These are phyloP conservation scores for Phytophthora meadii DNA, from an alignment of 352 stramenopile species.

Conservation along the genomic window DNA sequence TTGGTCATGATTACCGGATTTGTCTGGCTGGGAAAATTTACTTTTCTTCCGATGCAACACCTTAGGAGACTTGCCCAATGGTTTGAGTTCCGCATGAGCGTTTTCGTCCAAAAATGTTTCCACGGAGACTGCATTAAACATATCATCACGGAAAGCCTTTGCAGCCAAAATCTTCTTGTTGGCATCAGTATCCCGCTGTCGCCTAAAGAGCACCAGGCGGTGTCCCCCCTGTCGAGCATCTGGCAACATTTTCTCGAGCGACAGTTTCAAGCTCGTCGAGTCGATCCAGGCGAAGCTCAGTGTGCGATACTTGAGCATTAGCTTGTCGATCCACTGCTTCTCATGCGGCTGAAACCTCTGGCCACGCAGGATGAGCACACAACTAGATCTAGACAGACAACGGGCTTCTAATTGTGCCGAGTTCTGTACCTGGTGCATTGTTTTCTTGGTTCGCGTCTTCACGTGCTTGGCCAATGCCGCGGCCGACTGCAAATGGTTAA, in stretches of 20 bases:
- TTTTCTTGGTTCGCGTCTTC: constrained; percentile 61
- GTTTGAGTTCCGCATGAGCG: constrained; percentile 42
- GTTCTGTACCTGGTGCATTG: constrained; percentile 64
- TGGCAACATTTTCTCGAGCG: constrained; percentile 69
- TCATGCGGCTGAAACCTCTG: constrained; percentile 67
- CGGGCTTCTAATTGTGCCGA: constrained; percentile 69
- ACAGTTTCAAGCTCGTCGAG: constrained; percentile 66
- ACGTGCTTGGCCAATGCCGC: constrained; percentile 71
- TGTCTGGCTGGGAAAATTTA: constrained; percentile 18
- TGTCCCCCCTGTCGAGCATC: constrained; percentile 51
- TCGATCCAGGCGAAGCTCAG: constrained; percentile 81
- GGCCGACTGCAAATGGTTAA: constrained; percentile 67
- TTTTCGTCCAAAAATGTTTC: constrained; percentile 63
- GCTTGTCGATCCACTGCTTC: constrained; percentile 71
- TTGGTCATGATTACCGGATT: constrained; percentile 11
- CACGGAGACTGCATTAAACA: constrained; percentile 66
- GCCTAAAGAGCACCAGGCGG: constrained; percentile 75
- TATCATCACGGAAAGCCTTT: constrained; percentile 63
- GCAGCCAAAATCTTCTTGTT: constrained; percentile 53
- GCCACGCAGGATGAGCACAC: constrained; percentile 72
- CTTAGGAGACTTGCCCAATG: constrained; percentile 63
- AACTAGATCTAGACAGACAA: constrained; percentile 68
- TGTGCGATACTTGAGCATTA: constrained; percentile 65
- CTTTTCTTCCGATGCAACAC: constrained; percentile 43
- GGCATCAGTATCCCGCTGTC: constrained; percentile 40